A percentile compares a stretch with the other conserved stretches of the same genome.
Evolutionary conservation across 495 filamentous ascomycete species (phyloP).

Genomic region (Lepidopterella palustris): DNA sequence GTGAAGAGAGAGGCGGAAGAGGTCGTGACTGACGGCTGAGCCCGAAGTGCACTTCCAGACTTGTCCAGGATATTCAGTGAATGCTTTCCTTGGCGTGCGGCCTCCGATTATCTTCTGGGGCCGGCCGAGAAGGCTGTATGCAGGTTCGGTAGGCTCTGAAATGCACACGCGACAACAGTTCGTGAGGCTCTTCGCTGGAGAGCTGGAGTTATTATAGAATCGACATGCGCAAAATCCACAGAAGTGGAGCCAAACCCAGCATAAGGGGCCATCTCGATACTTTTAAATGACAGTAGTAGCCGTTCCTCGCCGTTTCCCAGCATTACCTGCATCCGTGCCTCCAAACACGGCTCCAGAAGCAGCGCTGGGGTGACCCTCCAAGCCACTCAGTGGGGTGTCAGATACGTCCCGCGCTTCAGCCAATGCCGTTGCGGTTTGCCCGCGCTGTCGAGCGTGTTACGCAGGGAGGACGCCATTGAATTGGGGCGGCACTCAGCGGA

Average conservation of each 20-base stretch:
- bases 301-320: background rate
- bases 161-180: conserved; percentile 3
- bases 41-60: conserved; percentile 17
- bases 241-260: conserved; percentile 4
- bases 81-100: conserved; percentile 13
- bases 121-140: conserved; percentile 4
- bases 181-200: background rate
- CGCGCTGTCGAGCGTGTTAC: conserved; percentile 19
- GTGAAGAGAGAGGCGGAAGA: conserved; percentile 17
- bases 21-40: background rate
- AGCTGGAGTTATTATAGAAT: conserved; percentile 15
- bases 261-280: conserved; percentile 5
- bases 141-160: background rate
- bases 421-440: conserved; percentile 8
- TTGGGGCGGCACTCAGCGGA: conserved; percentile 9
- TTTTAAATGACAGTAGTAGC: conserved; percentile 13
- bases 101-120: background rate
- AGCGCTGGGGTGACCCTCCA: conserved; percentile 3
- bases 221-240: background rate
- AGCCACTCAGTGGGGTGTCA: conserved; percentile 27
- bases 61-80: conserved; percentile 13
- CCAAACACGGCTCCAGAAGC: background rate
- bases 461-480: conserved; percentile 12
- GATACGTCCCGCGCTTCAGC: conserved; percentile 15
- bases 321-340: conserved; percentile 11